These are phyloP conservation scores for Capronia coronata DNA, from an alignment of 2,329 filamentous ascomycete species.

Conservation along the genomic window DNA sequence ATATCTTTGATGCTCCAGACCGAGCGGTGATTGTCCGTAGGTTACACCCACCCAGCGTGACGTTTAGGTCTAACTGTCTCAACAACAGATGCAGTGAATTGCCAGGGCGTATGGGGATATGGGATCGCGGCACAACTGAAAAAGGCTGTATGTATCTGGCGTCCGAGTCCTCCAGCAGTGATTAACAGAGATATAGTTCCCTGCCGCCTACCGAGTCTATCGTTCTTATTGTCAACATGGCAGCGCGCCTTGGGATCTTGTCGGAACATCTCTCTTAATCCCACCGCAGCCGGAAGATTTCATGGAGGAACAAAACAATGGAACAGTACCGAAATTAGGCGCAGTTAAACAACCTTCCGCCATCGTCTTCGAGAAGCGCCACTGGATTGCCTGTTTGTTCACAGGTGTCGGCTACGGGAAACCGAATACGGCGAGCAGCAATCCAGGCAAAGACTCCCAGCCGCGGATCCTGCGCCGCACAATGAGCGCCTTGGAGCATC, in stretches of 20 bases:
- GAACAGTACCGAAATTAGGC: no score
- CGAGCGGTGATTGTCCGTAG: slow-evolving; percentile 47
- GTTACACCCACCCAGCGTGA: slow-evolving; percentile 8
- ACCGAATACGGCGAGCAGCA: slow-evolving; percentile 31
- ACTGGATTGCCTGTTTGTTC: slow-evolving; percentile 56
- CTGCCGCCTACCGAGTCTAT: slow-evolving; percentile 46
- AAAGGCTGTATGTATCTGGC: slow-evolving; percentile 29
- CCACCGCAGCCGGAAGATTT: slow-evolving; percentile 41
- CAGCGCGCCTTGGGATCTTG: slow-evolving; percentile 15
- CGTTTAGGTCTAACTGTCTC: background rate
- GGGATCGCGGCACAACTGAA: slow-evolving; percentile 53
- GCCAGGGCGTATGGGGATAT: slow-evolving; percentile 50
- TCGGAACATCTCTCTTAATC: slow-evolving; percentile 49
- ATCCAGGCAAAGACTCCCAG: slow-evolving; percentile 34
- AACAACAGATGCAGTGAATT: slow-evolving; percentile 52
- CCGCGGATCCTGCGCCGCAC: slow-evolving; percentile 47
- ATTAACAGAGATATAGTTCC: slow-evolving; percentile 38
- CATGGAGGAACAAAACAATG: no score
- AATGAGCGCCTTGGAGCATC: slow-evolving; percentile 42
- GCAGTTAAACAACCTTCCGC: slow-evolving; percentile 1
- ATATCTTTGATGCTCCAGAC: slow-evolving; percentile 50
- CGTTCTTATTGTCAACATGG: slow-evolving; percentile 40
- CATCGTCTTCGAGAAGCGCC: slow-evolving; percentile 30
- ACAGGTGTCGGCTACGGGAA: slow-evolving; percentile 48
- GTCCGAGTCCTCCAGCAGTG: background rate